Evolutionary conservation across 1,139 yeast genomes (phyloP).

Genomic region (Yamadazyma diospyri): DNA sequence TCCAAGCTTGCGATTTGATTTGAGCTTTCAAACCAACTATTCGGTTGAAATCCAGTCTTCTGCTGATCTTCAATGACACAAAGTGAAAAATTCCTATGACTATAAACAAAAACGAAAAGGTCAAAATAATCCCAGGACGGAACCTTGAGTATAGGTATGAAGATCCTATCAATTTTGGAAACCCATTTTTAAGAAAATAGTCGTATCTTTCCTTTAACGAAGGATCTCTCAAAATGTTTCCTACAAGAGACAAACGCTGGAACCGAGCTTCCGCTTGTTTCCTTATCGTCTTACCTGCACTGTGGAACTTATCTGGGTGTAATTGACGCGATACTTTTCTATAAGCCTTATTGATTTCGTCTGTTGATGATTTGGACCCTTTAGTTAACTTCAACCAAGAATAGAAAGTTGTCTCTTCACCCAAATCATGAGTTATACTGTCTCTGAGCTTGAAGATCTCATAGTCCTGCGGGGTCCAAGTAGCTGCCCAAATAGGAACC

Average conservation of each 20-base stretch:
- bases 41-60: slow-evolving; percentile 59
- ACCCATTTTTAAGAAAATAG: slow-evolving; percentile 78
- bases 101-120: slow-evolving; percentile 46
- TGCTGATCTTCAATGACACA: slow-evolving; percentile 50
- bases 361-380: slow-evolving; percentile 52
- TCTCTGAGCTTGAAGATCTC: slow-evolving; percentile 79
- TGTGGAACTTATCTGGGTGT: slow-evolving; percentile 77
- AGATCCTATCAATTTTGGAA: slow-evolving; percentile 71
- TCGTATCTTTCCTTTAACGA: slow-evolving; percentile 74
- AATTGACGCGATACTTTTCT: slow-evolving; percentile 64
- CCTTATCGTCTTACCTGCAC: slow-evolving; percentile 38
- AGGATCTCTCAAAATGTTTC: slow-evolving; percentile 64
- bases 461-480: slow-evolving; percentile 58
- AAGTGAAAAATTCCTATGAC: slow-evolving; percentile 59
- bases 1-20: slow-evolving; percentile 59
- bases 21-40: slow-evolving; percentile 49
- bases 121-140: slow-evolving; percentile 57
- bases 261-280: slow-evolving; percentile 55
- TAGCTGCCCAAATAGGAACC: slow-evolving; percentile 21
- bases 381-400: slow-evolving; percentile 53
- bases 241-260: slow-evolving; percentile 71
- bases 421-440: slow-evolving; percentile 61
- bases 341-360: slow-evolving; percentile 73
- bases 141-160: slow-evolving; percentile 52
- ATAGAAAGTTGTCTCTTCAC: slow-evolving; percentile 64